Evolutionary conservation across 1,139 yeast species (phyloP).

Genomic region (Pneumocystis wakefieldiae): DNA sequence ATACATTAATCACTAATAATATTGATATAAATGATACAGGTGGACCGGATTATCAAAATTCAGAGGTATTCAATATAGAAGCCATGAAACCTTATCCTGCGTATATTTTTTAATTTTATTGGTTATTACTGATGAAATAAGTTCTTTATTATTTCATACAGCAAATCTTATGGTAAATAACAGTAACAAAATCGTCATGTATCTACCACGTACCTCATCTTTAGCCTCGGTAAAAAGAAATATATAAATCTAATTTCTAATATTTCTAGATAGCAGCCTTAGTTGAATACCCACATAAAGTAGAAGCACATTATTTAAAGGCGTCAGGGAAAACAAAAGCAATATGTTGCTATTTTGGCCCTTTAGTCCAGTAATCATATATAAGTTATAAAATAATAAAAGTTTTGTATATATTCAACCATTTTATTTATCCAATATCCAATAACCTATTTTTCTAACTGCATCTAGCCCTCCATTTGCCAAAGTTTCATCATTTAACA

Average conservation of each 20-base stretch:
- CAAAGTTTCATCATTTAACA: slow-evolving; percentile 46
- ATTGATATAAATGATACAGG: slow-evolving; percentile 1
- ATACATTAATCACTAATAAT: not conserved
- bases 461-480: slow-evolving; percentile 54
- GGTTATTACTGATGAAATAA: not conserved
- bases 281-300: slow-evolving; percentile 3
- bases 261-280: slow-evolving; percentile 3
- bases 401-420: not conserved
- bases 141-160: not conserved
- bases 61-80: slow-evolving; percentile 6
- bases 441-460: slow-evolving; percentile 45
- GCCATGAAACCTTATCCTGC: slow-evolving; percentile 11
- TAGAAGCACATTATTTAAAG: slow-evolving; percentile 8
- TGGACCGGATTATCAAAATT: slow-evolving; percentile 8
- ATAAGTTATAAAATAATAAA: not conserved
- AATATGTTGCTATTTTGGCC: slow-evolving; percentile 7
- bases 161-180: slow-evolving; percentile 1
- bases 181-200: slow-evolving; percentile 5
- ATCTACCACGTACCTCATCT: slow-evolving; percentile 8
- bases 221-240: slow-evolving; percentile 3
- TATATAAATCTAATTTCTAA: not conserved
- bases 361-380: slow-evolving; percentile 2
- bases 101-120: not conserved
- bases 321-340: slow-evolving; percentile 7
- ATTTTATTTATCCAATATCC: not conserved